Conservation (phyloP, 83 land plant species). For the Diphasiastrum complanatum region DNA sequence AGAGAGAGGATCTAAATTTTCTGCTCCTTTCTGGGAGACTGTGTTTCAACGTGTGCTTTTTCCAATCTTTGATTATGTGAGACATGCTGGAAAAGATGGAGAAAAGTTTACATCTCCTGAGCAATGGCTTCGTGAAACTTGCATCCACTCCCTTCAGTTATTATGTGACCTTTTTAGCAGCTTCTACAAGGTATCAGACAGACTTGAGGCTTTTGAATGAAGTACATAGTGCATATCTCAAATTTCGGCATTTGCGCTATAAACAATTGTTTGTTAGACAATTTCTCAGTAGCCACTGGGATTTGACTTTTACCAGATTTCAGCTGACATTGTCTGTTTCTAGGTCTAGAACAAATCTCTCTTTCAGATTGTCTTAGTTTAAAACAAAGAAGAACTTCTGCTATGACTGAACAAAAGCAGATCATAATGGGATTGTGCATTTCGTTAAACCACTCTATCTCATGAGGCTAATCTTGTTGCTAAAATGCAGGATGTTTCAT, state of each 20-base stretch:
- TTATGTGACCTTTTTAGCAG: conserved; percentile 86
- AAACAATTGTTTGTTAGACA: background rate
- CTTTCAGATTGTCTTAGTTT: too few relatives aligned
- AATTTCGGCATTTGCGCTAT: background rate
- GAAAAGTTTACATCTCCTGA: conserved; percentile 43
- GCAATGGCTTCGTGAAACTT: conserved; percentile 78
- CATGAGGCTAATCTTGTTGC: background rate
- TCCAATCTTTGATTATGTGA: conserved; percentile 90
- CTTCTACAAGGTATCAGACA: conserved; percentile 66
- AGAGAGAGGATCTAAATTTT: conserved; percentile 89
- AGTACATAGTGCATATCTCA: background rate
- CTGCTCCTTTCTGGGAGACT: conserved; percentile 82
- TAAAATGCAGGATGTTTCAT: conserved; percentile 70
- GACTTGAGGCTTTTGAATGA: background rate
- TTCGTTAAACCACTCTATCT: background rate
- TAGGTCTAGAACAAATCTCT: too few relatives aligned
- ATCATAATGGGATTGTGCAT: too few relatives aligned
- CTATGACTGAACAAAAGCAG: too few relatives aligned
- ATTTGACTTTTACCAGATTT: too few relatives aligned
- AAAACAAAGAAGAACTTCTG: too few relatives aligned
- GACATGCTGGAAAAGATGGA: conserved; percentile 63
- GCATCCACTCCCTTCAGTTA: conserved; percentile 86
- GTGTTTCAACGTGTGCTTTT: conserved; percentile 82
- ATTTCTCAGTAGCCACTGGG: too few relatives aligned
- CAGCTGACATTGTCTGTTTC: too few relatives aligned